Conservation (phyloP, 805 yeast genomes). For the Starmerella vaccinii region DNA sequence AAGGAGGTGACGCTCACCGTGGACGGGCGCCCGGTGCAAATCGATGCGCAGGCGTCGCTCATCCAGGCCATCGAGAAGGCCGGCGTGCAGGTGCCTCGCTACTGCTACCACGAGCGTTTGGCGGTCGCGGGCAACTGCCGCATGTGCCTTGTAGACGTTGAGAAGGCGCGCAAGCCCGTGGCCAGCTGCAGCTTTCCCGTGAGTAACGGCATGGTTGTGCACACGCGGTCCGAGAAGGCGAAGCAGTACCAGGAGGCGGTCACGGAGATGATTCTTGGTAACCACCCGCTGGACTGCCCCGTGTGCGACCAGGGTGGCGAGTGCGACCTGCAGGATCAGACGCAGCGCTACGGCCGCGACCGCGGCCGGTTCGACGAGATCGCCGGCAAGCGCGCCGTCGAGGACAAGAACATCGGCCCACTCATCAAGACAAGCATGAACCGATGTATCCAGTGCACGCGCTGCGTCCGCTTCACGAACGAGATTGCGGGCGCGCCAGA, state of each 20-base stretch:
- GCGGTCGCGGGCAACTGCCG: constrained; percentile 90
- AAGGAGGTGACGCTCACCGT: constrained; percentile 48
- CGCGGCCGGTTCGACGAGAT: constrained; percentile 77
- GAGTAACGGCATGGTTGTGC: constrained; percentile 79
- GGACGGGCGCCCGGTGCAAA: constrained; percentile 65
- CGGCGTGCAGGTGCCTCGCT: constrained; percentile 77
- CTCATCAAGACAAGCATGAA: constrained; percentile 83
- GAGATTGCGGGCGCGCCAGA: constrained; percentile 91
- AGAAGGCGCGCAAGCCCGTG: constrained; percentile 78
- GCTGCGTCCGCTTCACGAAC: constrained; percentile 82
- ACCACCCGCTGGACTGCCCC: constrained; percentile 88
- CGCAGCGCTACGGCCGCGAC: constrained; percentile 72
- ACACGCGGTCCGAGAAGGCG: constrained; percentile 67
- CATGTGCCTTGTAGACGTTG: constrained; percentile 85
- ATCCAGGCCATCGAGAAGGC: constrained; percentile 90
- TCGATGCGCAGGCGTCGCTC: constrained; percentile 78
- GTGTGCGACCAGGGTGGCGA: constrained; percentile 93
- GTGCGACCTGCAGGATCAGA: constrained; percentile 84
- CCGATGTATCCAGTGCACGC: constrained; percentile 84
- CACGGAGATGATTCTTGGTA: constrained; percentile 76
- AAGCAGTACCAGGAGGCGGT: constrained; percentile 81
- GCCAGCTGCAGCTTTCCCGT: constrained; percentile 91
- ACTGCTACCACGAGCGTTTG: constrained; percentile 83
- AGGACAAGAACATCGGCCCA: constrained; percentile 84
- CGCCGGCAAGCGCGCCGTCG: constrained; percentile 79